Conservation (phyloP, 768 basidiomycete genomes). For the Phylloporus rhodoxanthus region DNA sequence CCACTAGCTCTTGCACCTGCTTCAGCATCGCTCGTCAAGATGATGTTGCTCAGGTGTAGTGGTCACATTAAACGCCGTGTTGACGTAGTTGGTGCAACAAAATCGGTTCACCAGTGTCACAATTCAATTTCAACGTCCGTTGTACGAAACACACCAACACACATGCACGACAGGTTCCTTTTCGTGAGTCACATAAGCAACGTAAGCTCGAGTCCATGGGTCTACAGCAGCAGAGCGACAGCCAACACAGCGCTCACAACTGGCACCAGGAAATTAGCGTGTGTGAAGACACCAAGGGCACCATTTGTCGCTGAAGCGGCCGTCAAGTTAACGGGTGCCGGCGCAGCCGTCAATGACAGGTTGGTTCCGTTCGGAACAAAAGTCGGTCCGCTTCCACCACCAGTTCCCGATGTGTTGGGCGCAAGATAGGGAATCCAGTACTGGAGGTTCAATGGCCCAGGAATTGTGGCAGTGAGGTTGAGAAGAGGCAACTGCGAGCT, state of each 20-base stretch:
- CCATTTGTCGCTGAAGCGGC: conserved; percentile 8
- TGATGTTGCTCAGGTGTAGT: too few relatives aligned
- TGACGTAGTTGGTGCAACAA: too few relatives aligned
- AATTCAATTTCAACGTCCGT: too few relatives aligned
- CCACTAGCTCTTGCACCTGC: too few relatives aligned
- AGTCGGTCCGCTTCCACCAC: conserved; percentile 39
- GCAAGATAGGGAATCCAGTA: conserved; percentile 39
- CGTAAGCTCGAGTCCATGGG: not conserved
- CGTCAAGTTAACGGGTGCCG: conserved; percentile 38
- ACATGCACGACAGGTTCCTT: not conserved
- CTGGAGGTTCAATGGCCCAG: conserved; percentile 38
- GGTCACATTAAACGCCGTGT: too few relatives aligned
- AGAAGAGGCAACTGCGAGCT: conserved; percentile 29
- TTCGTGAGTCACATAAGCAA: conserved; percentile 1
- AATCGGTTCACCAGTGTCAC: too few relatives aligned
- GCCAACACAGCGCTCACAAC: conserved; percentile 9
- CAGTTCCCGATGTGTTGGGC: conserved; percentile 30
- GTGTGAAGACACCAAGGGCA: conserved; percentile 1
- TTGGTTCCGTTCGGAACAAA: conserved; percentile 31
- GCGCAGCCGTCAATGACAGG: conserved; percentile 27
- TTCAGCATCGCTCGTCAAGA: too few relatives aligned
- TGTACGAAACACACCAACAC: not conserved
- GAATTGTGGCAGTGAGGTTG: conserved; percentile 34
- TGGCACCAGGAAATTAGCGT: conserved; percentile 2
- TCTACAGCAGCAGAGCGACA: conserved; percentile 14